Base-by-base conservation (phyloP, 352 stramenopile genomes). In the Saprolegnia diclina region DNA sequence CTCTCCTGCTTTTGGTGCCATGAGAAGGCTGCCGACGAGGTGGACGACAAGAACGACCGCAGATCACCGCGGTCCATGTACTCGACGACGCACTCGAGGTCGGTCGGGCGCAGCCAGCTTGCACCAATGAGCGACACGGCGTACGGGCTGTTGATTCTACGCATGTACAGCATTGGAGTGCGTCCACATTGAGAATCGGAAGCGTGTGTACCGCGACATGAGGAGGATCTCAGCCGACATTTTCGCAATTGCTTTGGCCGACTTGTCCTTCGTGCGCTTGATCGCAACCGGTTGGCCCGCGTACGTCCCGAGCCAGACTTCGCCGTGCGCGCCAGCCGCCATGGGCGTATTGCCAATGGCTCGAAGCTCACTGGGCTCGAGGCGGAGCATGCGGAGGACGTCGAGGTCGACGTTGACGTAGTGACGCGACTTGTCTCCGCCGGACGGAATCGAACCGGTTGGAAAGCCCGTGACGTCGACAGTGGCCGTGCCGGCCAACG, bases 241-340 rank as follows among this genome's bases (percentile, higher is more conserved):
- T 53, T 66, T 66, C 6, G 9, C 18, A 14, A 66, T 40, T 3
- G 11, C 35, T 24, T 59, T 40, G 3, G 19, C 13, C 24, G 24
- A n/a, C 35, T 40, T 59, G 52, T 67, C 35, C 76, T 76, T 0
- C 72, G 87, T 56, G 62, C 75, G 78, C 73, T 90, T 88, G 59
- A 87, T 74, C 0, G 81, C 77, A 5, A 90, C 79, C 0, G 68
- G 45, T 7, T 74, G 50, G 21, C 65, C 57, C 13, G 77, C 67
- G 38, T 78, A 87, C 0, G 37, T 71, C 0, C 81, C 81, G n/a
- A 67, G 67, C 65, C 83, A 90, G 1, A 90, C 78, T 72, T 88
- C 77, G 4, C 77, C 79, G 53, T 83, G 88, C 0, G 72, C 76
- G 22, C 81, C 81, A 5, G 72, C 55, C 26, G 62, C 40, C 7